Percentiles rank a stretch among this genome's conserved stretches.
Conservation (phyloP, 2,329 filamentous ascomycete genomes). For the Drechslera avenae region DNA sequence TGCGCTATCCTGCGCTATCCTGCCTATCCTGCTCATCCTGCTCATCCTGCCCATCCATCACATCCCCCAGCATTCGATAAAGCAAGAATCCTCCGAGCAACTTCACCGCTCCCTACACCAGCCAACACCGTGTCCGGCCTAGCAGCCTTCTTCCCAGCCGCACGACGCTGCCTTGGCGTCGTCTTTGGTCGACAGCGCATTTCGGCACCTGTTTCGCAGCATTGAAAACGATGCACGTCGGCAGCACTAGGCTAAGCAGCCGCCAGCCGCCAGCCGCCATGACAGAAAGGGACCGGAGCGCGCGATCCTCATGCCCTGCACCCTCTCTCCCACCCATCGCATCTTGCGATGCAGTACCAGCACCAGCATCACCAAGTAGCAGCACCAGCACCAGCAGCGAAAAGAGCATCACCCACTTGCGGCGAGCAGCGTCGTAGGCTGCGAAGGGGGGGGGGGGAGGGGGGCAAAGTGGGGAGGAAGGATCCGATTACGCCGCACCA, state of each 20-base stretch:
- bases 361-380: too few species aligned
- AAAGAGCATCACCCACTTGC: too few species aligned
- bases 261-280: conserved; percentile 30
- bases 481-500: conserved; percentile 21
- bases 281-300: conserved; percentile 21
- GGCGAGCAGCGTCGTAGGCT: background rate
- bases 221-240: conserved; percentile 21
- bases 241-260: conserved; percentile 28
- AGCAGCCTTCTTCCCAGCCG: conserved; percentile 13
- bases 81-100: conserved; percentile 18
- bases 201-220: conserved; percentile 21
- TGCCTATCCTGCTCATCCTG: too few species aligned
- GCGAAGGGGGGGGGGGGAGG: too few species aligned
- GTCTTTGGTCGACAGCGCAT: conserved; percentile 25
- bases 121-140: conserved; percentile 5
- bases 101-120: conserved; percentile 22
- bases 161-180: conserved; percentile 22
- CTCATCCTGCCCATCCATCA: background rate
- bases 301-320: background rate
- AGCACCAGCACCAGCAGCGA: too few species aligned
- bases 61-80: conserved; percentile 10
- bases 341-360: too few species aligned
- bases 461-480: conserved; percentile 14
- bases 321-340: too few species aligned
- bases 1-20: conserved; percentile 1